Base-by-base conservation (phyloP, 2,329 filamentous ascomycete species). In the Aspergillus calidoustus region DNA sequence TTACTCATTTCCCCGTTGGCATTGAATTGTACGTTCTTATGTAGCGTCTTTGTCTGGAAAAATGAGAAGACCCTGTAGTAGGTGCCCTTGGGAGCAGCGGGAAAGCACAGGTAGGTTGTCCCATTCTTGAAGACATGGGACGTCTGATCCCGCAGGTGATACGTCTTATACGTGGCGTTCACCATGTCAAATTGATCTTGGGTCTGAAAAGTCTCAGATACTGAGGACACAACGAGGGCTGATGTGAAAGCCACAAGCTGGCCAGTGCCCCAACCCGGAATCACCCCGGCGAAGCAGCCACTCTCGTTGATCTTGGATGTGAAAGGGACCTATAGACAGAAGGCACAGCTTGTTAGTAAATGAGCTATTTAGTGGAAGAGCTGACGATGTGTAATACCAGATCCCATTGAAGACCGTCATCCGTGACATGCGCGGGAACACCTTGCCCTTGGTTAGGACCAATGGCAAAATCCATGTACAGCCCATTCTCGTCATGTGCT, bases 361-460 rank as follows among this genome's bases (percentile, higher is more conserved):
- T 52, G 4, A 38, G 17, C 17, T 0, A 0, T 25, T 4, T 28
- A 38, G 34, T 25, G 34, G 17, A 28, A 28, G 19, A 22, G 9
- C n/a, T 13, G 9, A 4, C 6, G 22, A 13, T 38, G n/a, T 28
- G 25, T 19, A 19, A 28, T n/a, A 57, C 34, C n/a, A 61, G 25
- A 38, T 61, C 59, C 59, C 54, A 58, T 2, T 61, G 30, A 8
- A 76, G 62, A 0, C 76, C 78, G 2, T 73, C 69, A 49, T 74
- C 69, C 23, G 72, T 65, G 1, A 63, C 59, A 1, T 69, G 64
- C 1, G 77, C 74, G 1, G 81, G 82, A 3, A 82, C 79, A 17
- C 82, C 82, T 51, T 78, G 74, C 4, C 82, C 83, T 65, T 82
- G 79, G 61, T 81, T 82, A 0, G 82, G 77, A 0, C 82, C 82